Percentiles rank a stretch among this genome's conserved stretches.
These are phyloP conservation scores for Pseudocercospora eumusae DNA, from an alignment of 2,329 filamentous ascomycete genomes.

Conservation along the genomic window DNA sequence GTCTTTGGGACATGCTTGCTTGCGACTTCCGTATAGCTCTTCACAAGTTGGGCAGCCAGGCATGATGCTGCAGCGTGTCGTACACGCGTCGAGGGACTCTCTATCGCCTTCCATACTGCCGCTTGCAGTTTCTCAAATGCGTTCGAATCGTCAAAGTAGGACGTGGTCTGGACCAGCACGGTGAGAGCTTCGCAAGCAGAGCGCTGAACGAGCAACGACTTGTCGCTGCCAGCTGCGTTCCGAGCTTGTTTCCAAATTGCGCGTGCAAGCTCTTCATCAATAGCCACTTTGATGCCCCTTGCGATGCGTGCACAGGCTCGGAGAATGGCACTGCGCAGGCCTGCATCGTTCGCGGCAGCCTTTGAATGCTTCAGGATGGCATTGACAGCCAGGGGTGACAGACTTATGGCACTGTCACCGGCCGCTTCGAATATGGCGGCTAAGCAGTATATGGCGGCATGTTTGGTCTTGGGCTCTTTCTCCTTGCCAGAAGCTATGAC, in stretches of 20 bases:
- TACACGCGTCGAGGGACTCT: conserved; percentile 72
- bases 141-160: conserved; percentile 81
- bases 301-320: conserved; percentile 73
- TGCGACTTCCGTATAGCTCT: conserved; percentile 69
- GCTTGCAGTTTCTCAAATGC: conserved; percentile 89
- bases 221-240: conserved; percentile 74
- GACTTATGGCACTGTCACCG: conserved; percentile 85
- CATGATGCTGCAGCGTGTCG: conserved; percentile 85
- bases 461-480: conserved; percentile 74
- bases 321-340: conserved; percentile 77
- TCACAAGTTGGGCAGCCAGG: conserved; percentile 78
- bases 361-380: conserved; percentile 79
- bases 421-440: conserved; percentile 89
- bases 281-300: conserved; percentile 70
- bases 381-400: conserved; percentile 73
- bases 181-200: conserved; percentile 78
- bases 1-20: conserved; percentile 58
- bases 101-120: conserved; percentile 81
- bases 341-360: conserved; percentile 74
- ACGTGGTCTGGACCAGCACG: conserved; percentile 68
- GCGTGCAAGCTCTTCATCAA: conserved; percentile 82
- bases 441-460: conserved; percentile 83
- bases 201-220: conserved; percentile 76
- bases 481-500: conserved; percentile 79
- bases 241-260: conserved; percentile 93